Evolutionary conservation across 2,329 filamentous ascomycete species (phyloP), one percentile per base, ranked within the genome.

Genomic region (Botryotinia narcissicola): DNA sequence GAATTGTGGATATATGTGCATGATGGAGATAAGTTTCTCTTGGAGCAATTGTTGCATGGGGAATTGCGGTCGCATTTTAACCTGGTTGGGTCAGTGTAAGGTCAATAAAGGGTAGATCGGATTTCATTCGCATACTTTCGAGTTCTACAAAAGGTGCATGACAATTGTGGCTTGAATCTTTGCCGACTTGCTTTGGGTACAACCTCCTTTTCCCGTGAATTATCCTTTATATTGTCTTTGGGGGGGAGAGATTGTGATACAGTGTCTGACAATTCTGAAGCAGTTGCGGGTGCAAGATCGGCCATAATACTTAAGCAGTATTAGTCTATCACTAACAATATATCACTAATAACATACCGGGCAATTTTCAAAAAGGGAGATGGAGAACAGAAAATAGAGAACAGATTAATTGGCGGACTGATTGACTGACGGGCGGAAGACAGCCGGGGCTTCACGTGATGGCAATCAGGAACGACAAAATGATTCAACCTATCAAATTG

Each of bases 11-110:
- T 78, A 87, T 76, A 89, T 10, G 82, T 79, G 78, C 87, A 89
- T 14, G 82, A 79, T 7, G 85, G 83, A 3, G 82, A 78, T 37
- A 84, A 83, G 59, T 83, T 84, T 77, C 86, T 86, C 75, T 86
- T 87, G 57, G 83, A 77, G 77, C 87, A 89, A 78, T 88, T 86
- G 25, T 82, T 78, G 79, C 87, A 89, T 63, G 87, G 87, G 57
- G 83, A 78, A 6, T 80, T 79, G 57, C 87, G 84, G 78, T 89
- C 86, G 79, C 87, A 89, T 77, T 88, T 89, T 51, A 80, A 70
- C 75, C 78, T 80, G 32, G 16, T 46, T 60, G 32, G 40, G 67
- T 70, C 35, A 73, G 54, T 60, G 42, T 7, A 32, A 37, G 44
- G 20, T 62, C 35, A 35, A 51, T 25, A 25, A 40, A 12, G 42